Conservation (phyloP, 2,329 filamentous ascomycete species). For the Fusarium sp. region DNA sequence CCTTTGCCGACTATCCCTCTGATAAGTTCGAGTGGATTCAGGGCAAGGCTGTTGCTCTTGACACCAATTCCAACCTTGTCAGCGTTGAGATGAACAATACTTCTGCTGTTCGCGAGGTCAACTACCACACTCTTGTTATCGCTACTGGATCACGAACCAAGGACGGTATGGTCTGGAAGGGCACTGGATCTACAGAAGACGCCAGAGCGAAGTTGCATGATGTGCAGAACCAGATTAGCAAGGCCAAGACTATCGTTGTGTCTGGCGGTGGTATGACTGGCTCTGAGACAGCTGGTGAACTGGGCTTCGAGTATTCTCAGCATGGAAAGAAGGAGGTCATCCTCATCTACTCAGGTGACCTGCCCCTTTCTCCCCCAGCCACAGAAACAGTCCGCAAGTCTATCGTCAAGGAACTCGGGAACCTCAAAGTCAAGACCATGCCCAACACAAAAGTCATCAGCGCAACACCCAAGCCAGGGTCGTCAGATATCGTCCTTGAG, state of each 20-base stretch:
- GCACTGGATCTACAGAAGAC: slow-evolving; percentile 55
- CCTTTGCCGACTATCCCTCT: slow-evolving; percentile 61
- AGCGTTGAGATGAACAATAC: slow-evolving; percentile 54
- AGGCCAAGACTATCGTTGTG: slow-evolving; percentile 62
- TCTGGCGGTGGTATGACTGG: slow-evolving; percentile 65
- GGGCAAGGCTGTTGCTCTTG: slow-evolving; percentile 60
- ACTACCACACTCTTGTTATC: slow-evolving; percentile 66
- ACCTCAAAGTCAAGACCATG: slow-evolving; percentile 58
- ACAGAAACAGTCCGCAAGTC: slow-evolving; percentile 55
- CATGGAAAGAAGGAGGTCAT: slow-evolving; percentile 60
- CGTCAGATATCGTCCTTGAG: slow-evolving; percentile 50
- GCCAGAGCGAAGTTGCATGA: slow-evolving; percentile 55
- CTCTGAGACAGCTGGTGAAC: slow-evolving; percentile 63
- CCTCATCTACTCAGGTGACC: slow-evolving; percentile 54
- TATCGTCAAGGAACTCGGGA: slow-evolving; percentile 55
- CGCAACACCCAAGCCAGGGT: slow-evolving; percentile 39
- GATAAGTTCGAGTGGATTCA: slow-evolving; percentile 64
- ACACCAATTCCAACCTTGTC: slow-evolving; percentile 57
- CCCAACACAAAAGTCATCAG: slow-evolving; percentile 54
- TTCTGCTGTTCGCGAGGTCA: slow-evolving; percentile 50
- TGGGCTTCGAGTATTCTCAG: slow-evolving; percentile 60
- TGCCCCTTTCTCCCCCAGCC: slow-evolving; percentile 54
- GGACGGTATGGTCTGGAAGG: slow-evolving; percentile 64
- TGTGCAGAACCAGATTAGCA: slow-evolving; percentile 54
- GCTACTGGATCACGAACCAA: slow-evolving; percentile 64